phyloP scores from a whole-genome alignment of 2,329 filamentous ascomycete species.

The Hymenoscyphus fructigenus region DNA sequence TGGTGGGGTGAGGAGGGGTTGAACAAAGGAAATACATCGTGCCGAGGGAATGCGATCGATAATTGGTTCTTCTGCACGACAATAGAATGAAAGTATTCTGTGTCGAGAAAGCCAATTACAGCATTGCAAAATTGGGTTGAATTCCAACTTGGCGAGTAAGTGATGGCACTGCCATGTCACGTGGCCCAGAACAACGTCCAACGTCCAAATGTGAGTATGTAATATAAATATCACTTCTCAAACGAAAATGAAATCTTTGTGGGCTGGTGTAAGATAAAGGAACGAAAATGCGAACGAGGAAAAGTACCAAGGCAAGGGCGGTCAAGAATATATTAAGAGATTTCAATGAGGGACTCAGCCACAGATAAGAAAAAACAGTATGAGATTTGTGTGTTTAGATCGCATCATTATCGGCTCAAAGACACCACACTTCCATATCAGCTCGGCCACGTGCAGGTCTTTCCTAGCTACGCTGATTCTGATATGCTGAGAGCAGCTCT shows the following conservation, averaged over 20 bases:
- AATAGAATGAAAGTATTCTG: background rate
- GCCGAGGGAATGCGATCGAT: background rate
- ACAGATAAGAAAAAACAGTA: constrained; percentile 25
- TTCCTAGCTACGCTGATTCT: background rate
- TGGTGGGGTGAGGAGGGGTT: background rate
- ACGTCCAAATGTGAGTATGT: no score
- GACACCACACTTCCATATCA: constrained; percentile 8
- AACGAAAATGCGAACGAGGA: constrained; percentile 3
- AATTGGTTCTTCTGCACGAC: background rate
- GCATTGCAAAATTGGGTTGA: background rate
- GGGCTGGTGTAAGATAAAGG: background rate
- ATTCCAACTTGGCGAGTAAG: background rate
- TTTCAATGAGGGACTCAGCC: constrained; percentile 13
- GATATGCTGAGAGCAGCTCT: background rate
- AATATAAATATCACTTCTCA: no score
- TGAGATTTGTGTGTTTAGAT: constrained; percentile 9
- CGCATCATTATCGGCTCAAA: constrained; percentile 8
- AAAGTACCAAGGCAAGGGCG: background rate
- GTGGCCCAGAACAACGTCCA: background rate
- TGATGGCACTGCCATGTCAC: background rate
- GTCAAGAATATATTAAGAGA: constrained; percentile 19
- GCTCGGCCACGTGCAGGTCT: background rate
- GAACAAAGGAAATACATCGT: constrained; percentile 2
- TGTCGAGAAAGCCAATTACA: background rate
- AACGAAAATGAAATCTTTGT: no score